Evolutionary conservation across 345 rosid species (phyloP), one percentile per base, ranked within the genome.

Genomic region (Camelina hispida): DNA sequence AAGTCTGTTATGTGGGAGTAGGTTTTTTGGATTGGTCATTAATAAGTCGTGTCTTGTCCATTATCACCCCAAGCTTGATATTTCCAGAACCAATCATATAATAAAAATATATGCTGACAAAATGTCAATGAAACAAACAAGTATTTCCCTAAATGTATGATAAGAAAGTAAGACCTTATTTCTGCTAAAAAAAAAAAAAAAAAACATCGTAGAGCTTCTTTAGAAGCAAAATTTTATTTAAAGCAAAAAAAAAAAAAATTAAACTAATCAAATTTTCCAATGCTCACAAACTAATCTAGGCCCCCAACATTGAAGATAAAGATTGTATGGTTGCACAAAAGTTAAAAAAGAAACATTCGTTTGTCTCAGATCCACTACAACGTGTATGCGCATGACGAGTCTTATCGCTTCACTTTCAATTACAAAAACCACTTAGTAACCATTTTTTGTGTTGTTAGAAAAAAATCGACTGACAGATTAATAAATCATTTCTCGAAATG

Each of bases 41-140:
- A n/a, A n/a, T n/a, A n/a, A n/a, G n/a, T n/a, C n/a, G n/a, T 72
- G 46, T 23, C 14, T 60, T 71, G 58, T 61, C 47, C 10, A 12
- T 47, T n/a, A 4, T 15, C 15, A 8, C 9, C 34, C 15, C 14
- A 13, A 51, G 34, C 9, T 13, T 20, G 34, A 9, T 18, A 13
- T 13, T 3, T 3, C 9, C 1, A 51, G 17, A 50, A 50, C 34
- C 32, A 18, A 38, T 5, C 8, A 38, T 5, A 34, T 9, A 25
- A 25, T 25, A n/a, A 25, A 25, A 25, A 34, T 20, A 60, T 12
- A 23, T 22, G 18, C 35, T 18, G 22, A 61, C 8, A 18, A 37
- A 10, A 0, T 32, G 10, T 58, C 25, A 16, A 16, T 44, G 50
- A 14, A 44, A 2, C 3, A 40, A 10, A 40, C 5, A 2, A 11